phyloP scores from a whole-genome alignment of 2,329 filamentous ascomycete genomes.

The Drechslerella dactyloides region DNA sequence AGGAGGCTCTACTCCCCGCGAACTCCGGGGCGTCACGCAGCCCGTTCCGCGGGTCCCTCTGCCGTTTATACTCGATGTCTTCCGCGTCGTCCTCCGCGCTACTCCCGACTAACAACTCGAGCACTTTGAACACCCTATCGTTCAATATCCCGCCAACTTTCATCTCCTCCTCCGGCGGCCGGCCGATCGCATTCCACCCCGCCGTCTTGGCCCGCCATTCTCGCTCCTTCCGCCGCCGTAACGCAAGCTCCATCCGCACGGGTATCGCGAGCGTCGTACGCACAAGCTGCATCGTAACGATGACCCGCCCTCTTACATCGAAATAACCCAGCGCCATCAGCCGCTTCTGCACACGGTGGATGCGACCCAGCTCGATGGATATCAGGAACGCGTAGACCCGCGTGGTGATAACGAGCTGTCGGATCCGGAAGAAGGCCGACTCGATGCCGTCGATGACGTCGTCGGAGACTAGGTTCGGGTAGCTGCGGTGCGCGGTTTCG shows the following conservation, averaged over 20 bases:
- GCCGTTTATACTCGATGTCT: conserved; percentile 53
- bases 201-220: conserved; percentile 58
- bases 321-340: conserved; percentile 58
- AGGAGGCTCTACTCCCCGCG: conserved; percentile 11
- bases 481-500: conserved; percentile 57
- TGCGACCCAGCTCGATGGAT: conserved; percentile 58
- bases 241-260: conserved; percentile 58
- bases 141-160: conserved; percentile 57
- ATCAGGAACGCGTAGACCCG: conserved; percentile 58
- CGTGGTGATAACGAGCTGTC: conserved; percentile 58
- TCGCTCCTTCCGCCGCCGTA: conserved; percentile 58
- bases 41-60: conserved; percentile 42
- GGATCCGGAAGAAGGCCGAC: conserved; percentile 57
- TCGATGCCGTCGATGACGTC: conserved; percentile 58
- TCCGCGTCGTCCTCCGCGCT: conserved; percentile 59
- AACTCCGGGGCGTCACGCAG: conserved; percentile 27
- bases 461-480: conserved; percentile 58
- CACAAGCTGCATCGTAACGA: conserved; percentile 58
- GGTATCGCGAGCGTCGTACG: conserved; percentile 59
- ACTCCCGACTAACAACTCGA: conserved; percentile 59
- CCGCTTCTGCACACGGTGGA: conserved; percentile 58
- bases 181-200: conserved; percentile 57
- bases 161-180: conserved; percentile 54
- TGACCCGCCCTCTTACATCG: conserved; percentile 57
- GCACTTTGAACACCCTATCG: conserved; percentile 58